phyloP scores from a whole-genome alignment of 73 alveolate species.

The Paramecium sexaurelia region DNA sequence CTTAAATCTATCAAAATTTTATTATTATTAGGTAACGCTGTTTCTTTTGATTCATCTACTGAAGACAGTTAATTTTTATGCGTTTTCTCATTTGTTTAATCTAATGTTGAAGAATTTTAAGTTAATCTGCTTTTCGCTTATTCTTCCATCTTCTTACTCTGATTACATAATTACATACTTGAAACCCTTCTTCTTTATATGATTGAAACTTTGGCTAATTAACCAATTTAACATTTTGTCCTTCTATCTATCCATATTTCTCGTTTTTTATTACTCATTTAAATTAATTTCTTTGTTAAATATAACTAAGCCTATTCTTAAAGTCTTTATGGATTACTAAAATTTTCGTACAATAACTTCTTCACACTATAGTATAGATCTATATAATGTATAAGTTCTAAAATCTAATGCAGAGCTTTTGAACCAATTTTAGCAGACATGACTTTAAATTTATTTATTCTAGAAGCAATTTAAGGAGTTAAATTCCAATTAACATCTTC shows the following conservation, averaged over 20 bases:
- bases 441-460: neutral
- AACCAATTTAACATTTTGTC: neutral
- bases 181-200: neutral
- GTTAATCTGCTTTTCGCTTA: neutral
- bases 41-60: neutral
- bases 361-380: neutral
- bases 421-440: neutral
- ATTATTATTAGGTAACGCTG: neutral
- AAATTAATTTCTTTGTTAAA: neutral
- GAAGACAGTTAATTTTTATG: neutral
- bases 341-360: neutral
- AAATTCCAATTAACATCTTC: conserved; percentile 3
- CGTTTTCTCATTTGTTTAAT: neutral
- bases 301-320: neutral
- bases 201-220: neutral
- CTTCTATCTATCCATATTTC: neutral
- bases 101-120: neutral
- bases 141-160: neutral
- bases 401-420: neutral
- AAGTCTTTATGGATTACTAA: neutral
- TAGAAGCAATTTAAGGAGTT: neutral
- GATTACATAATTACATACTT: neutral
- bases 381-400: neutral
- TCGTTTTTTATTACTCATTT: neutral
- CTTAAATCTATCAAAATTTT: neutral